A percentile compares a stretch with the other conserved stretches of the same genome.
Evolutionary conservation across 768 basidiomycete genomes (phyloP).

Genomic region (Agrocybe praecox): DNA sequence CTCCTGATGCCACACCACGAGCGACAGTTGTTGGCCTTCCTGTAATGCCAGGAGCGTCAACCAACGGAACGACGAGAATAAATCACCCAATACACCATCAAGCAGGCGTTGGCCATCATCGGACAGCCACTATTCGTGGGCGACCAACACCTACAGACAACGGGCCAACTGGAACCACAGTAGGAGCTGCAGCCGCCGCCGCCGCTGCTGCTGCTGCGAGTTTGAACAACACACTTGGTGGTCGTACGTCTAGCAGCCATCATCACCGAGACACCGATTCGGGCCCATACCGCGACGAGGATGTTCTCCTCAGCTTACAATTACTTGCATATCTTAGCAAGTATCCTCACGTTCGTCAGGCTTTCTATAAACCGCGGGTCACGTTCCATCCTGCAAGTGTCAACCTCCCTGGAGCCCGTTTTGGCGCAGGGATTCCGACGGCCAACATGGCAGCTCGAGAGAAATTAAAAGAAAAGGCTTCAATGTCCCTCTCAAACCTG

Average conservation of each 20-base stretch:
- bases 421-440: conserved; percentile 19
- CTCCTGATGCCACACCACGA: conserved; percentile 65
- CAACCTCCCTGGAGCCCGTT: conserved; percentile 33
- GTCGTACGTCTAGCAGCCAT: not conserved
- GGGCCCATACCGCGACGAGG: conserved; percentile 91
- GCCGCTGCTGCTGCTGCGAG: conserved; percentile 4
- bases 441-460: conserved; percentile 11
- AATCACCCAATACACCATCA: conserved; percentile 1
- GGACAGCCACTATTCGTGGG: conserved; percentile 28
- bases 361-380: conserved; percentile 88
- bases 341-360: conserved; percentile 95
- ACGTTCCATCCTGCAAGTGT: conserved; percentile 81
- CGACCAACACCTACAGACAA: conserved; percentile 6
- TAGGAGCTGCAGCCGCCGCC: conserved; percentile 1
- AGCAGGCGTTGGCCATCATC: conserved; percentile 22
- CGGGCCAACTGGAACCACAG: not conserved
- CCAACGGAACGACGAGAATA: not conserved
- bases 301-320: conserved; percentile 88
- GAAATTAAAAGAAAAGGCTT: conserved; percentile 31
- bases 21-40: conserved; percentile 63
- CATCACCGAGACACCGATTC: conserved; percentile 28
- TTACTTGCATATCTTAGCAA: conserved; percentile 96
- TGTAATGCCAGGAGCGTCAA: conserved; percentile 7
- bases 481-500: not conserved
- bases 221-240: not conserved